Evolutionary conservation across 1,284 basidiomycete genomes (phyloP).

Genomic region (Trichosporon asahii): DNA sequence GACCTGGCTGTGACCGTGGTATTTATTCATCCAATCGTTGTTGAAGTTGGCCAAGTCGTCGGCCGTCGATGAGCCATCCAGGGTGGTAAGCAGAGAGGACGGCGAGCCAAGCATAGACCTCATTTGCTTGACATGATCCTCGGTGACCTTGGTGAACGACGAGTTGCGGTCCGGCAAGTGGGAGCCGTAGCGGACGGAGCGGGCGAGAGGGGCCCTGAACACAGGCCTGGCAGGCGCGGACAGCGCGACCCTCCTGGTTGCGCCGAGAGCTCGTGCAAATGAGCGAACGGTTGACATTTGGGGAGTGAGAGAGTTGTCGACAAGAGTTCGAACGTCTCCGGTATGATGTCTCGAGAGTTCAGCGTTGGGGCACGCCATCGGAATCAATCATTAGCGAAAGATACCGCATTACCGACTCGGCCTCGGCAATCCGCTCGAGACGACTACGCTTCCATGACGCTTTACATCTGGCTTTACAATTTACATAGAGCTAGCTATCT

Average conservation of each 20-base stretch:
- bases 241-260: background rate
- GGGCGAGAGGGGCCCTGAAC: background rate
- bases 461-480: constrained; percentile 7
- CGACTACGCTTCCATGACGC: background rate
- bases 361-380: background rate
- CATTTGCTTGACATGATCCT: constrained; percentile 54
- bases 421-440: constrained; percentile 1
- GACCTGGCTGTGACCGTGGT: constrained; percentile 74
- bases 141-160: constrained; percentile 53
- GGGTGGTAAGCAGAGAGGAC: constrained; percentile 54
- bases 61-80: constrained; percentile 46
- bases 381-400: background rate
- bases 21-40: constrained; percentile 97
- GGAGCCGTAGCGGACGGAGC: constrained; percentile 35
- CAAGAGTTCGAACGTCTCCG: background rate
- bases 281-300: constrained; percentile 8
- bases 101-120: constrained; percentile 53
- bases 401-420: background rate
- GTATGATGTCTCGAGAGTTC: background rate
- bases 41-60: constrained; percentile 81
- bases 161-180: constrained; percentile 43
- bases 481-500: constrained; percentile 6
- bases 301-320: background rate
- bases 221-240: background rate
- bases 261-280: background rate